Evolutionary conservation across 805 yeast species (phyloP).

Genomic region (Scheffersomyces ergatensis): DNA sequence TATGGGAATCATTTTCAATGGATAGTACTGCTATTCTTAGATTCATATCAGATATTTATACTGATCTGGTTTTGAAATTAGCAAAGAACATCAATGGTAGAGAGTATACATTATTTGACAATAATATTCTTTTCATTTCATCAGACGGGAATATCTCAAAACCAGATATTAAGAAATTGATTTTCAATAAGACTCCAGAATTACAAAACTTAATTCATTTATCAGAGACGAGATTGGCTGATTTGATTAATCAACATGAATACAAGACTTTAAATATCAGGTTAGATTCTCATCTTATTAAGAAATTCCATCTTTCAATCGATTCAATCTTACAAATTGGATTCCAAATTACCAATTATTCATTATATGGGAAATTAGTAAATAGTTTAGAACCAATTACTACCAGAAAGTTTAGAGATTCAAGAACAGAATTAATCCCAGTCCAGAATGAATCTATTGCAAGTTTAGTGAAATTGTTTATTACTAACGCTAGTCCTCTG

Average conservation of each 20-base stretch:
- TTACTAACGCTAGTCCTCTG: slow-evolving; percentile 48
- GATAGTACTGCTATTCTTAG: slow-evolving; percentile 58
- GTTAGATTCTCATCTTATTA: slow-evolving; percentile 32
- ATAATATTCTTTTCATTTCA: slow-evolving; percentile 32
- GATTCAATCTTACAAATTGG: slow-evolving; percentile 54
- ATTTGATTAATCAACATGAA: slow-evolving; percentile 56
- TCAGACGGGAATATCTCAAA: slow-evolving; percentile 31
- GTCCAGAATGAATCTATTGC: slow-evolving; percentile 55
- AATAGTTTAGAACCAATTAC: slow-evolving; percentile 59
- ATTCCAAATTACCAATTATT: slow-evolving; percentile 53
- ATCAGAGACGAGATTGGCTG: slow-evolving; percentile 58
- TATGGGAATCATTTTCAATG: slow-evolving; percentile 58
- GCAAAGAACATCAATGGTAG: slow-evolving; percentile 58
- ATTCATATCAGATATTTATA: slow-evolving; percentile 55
- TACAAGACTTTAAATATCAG: slow-evolving; percentile 42
- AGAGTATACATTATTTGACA: slow-evolving; percentile 53
- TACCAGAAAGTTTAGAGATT: slow-evolving; percentile 63
- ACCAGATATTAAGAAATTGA: slow-evolving; percentile 30
- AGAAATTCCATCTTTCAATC: slow-evolving; percentile 40
- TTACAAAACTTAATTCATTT: slow-evolving; percentile 47
- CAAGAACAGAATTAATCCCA: slow-evolving; percentile 69
- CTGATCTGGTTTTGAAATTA: slow-evolving; percentile 54
- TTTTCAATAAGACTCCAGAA: slow-evolving; percentile 44
- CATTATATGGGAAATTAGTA: slow-evolving; percentile 50
- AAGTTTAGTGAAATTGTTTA: slow-evolving; percentile 58